A percentile compares a stretch with the other conserved stretches of the same genome.
Evolutionary conservation across 1,284 basidiomycete genomes (phyloP).

Genomic region (Apiotrichum gamsii): DNA sequence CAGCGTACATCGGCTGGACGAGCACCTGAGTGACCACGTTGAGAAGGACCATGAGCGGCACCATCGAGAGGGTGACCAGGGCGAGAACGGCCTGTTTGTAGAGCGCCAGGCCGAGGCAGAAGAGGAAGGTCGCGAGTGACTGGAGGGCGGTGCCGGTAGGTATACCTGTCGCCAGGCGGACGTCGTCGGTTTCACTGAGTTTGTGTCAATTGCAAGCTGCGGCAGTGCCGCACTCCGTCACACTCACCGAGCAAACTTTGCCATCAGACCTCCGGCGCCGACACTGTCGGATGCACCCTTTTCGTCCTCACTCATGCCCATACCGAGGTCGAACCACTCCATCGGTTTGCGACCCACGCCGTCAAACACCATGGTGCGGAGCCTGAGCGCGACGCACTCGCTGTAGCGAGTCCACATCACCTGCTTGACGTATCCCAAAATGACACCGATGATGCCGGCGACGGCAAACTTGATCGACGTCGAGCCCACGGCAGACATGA

Average conservation of each 20-base stretch:
- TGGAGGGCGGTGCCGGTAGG: conserved; percentile 72
- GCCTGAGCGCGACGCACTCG: conserved; percentile 66
- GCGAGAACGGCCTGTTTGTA: conserved; percentile 73
- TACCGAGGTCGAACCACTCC: conserved; percentile 79
- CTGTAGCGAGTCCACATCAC: conserved; percentile 82
- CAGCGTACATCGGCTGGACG: conserved; percentile 57
- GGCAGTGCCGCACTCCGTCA: conserved; percentile 1
- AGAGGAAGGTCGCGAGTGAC: conserved; percentile 69
- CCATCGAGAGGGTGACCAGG: conserved; percentile 81
- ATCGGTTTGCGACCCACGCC: conserved; percentile 68
- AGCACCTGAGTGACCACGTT: conserved; percentile 67
- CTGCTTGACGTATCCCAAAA: conserved; percentile 67
- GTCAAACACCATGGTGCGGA: conserved; percentile 65
- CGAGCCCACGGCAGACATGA: conserved; percentile 58
- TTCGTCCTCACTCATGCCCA: conserved; percentile 59
- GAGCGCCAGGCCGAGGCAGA: conserved; percentile 77
- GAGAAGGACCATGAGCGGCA: conserved; percentile 73
- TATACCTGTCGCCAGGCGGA: conserved; percentile 74
- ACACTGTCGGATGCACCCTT: conserved; percentile 53
- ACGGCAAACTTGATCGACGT: conserved; percentile 63
- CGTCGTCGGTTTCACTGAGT: conserved; percentile 84
- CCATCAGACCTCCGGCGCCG: conserved; percentile 89
- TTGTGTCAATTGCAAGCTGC: too few species aligned
- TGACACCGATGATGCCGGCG: conserved; percentile 63
- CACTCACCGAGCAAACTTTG: conserved; percentile 77